These are phyloP conservation scores for Colletotrichum nymphaeae DNA, from an alignment of 2,329 filamentous ascomycete genomes.

Conservation along the genomic window DNA sequence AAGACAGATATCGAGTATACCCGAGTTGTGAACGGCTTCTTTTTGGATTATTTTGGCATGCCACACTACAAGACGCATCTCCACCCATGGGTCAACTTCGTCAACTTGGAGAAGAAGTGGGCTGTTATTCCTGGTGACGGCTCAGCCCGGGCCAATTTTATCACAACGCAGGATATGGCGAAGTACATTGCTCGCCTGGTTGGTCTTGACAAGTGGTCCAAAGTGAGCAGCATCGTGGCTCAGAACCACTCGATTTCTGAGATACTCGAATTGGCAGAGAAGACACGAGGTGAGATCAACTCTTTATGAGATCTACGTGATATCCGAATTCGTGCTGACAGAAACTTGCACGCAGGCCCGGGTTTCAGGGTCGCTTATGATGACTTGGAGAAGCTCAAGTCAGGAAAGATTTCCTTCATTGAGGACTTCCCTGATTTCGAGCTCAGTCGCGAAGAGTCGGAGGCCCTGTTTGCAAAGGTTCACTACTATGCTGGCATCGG, in stretches of 20 bases:
- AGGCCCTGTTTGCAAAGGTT: slow-evolving; percentile 39
- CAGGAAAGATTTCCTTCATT: slow-evolving; percentile 40
- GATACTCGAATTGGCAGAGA: slow-evolving; percentile 48
- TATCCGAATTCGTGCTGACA: neutral
- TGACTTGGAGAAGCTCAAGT: slow-evolving; percentile 38
- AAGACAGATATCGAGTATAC: slow-evolving; percentile 34
- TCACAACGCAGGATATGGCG: slow-evolving; percentile 28
- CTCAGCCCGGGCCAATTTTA: slow-evolving; percentile 15
- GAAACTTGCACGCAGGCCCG: neutral
- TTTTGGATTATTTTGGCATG: slow-evolving; percentile 44
- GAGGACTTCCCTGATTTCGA: slow-evolving; percentile 38
- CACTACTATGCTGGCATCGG: slow-evolving; percentile 37
- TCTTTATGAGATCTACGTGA: neutral
- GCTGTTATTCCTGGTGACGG: slow-evolving; percentile 31
- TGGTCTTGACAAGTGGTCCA: slow-evolving; percentile 52
- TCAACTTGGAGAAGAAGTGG: slow-evolving; percentile 27
- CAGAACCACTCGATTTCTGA: slow-evolving; percentile 51
- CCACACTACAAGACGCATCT: slow-evolving; percentile 43
- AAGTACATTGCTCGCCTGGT: slow-evolving; percentile 52
- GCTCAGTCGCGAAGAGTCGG: slow-evolving; percentile 22
- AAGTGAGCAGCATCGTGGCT: slow-evolving; percentile 44
- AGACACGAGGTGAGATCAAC: neutral
- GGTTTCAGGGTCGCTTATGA: slow-evolving; percentile 13
- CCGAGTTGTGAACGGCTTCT: slow-evolving; percentile 41
- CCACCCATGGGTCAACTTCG: slow-evolving; percentile 38